Evolutionary conservation across 306 rosid species (phyloP).

Genomic region (Lathyrus aphaca): DNA sequence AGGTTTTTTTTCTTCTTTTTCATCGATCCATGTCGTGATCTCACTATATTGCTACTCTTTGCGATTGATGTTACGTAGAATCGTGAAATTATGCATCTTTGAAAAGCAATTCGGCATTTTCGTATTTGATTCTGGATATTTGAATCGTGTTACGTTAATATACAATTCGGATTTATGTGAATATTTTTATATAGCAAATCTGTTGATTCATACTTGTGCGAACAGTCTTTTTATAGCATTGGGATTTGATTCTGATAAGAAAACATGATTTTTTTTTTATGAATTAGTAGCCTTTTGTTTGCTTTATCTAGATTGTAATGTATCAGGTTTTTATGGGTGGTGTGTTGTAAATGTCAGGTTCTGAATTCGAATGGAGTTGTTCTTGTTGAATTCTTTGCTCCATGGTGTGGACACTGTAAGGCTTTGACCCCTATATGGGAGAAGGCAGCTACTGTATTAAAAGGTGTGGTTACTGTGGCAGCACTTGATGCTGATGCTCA

Average conservation of each 20-base stretch:
- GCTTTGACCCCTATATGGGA: constrained; percentile 95
- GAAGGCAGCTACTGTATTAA: constrained; percentile 83
- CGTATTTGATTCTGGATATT: neutral
- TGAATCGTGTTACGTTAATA: constrained; percentile 13
- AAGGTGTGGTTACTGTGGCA: constrained; percentile 92
- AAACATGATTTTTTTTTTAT: neutral
- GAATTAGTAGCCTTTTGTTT: neutral
- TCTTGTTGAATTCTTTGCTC: constrained; percentile 95
- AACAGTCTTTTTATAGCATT: neutral
- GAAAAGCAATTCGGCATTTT: constrained; percentile 33
- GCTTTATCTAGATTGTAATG: constrained; percentile 17
- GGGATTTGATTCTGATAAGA: neutral
- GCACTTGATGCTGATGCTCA: constrained; percentile 98
- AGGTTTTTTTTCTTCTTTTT: constrained; percentile 46
- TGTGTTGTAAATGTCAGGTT: constrained; percentile 64
- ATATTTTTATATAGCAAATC: too few relatives aligned
- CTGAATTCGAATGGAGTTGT: constrained; percentile 88
- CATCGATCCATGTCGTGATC: constrained; percentile 32
- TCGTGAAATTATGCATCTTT: constrained; percentile 30
- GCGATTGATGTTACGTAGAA: constrained; percentile 14
- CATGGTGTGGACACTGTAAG: constrained; percentile 99
- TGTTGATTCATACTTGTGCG: too few relatives aligned
- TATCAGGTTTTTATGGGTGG: constrained; percentile 22
- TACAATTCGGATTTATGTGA: neutral
- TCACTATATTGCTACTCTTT: constrained; percentile 13